These are phyloP conservation scores for Cornus kousa DNA, from an alignment of 148 eudicot genomes.

Conservation along the genomic window DNA sequence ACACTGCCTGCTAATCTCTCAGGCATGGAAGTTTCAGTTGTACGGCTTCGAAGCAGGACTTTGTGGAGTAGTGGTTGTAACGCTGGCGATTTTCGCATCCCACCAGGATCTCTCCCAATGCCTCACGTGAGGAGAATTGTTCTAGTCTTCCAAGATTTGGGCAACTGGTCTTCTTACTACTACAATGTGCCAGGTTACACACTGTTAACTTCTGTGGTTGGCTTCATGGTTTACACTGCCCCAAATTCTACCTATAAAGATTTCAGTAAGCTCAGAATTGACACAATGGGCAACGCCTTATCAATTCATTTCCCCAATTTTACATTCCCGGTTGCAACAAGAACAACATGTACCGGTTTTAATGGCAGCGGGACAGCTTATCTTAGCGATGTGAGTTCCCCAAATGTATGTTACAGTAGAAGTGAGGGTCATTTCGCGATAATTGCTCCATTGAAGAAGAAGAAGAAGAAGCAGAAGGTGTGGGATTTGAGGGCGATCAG, in stretches of 20 bases:
- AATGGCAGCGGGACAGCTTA: conserved; percentile 20
- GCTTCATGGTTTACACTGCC: conserved; percentile 38
- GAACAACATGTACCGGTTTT: conserved; percentile 29
- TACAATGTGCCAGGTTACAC: conserved; percentile 32
- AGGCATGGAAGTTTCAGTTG: conserved; percentile 26
- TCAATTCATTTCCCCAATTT: conserved; percentile 21
- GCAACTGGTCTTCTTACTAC: conserved; percentile 40
- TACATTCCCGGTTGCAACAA: neutral
- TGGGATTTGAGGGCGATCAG: conserved; percentile 22
- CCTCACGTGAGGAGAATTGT: conserved; percentile 37
- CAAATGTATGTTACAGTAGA: conserved; percentile 22
- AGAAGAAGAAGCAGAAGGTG: conserved; percentile 24
- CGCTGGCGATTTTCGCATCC: conserved; percentile 37
- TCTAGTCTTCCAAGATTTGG: conserved; percentile 32
- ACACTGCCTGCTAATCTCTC: conserved; percentile 27
- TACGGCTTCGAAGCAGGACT: conserved; percentile 37
- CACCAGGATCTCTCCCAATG: conserved; percentile 30
- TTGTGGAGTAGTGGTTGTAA: conserved; percentile 38
- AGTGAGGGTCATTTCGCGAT: conserved; percentile 33
- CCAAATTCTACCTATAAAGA: conserved; percentile 19
- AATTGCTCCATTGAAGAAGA: conserved; percentile 23
- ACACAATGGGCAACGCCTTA: conserved; percentile 20
- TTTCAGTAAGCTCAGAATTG: conserved; percentile 21
- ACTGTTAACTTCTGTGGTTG: conserved; percentile 26
- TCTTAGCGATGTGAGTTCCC: conserved; percentile 16